Evolutionary conservation across 257 asterid species (phyloP), one percentile per base, ranked within the genome.

Genomic region (Solanum dulcamara): DNA sequence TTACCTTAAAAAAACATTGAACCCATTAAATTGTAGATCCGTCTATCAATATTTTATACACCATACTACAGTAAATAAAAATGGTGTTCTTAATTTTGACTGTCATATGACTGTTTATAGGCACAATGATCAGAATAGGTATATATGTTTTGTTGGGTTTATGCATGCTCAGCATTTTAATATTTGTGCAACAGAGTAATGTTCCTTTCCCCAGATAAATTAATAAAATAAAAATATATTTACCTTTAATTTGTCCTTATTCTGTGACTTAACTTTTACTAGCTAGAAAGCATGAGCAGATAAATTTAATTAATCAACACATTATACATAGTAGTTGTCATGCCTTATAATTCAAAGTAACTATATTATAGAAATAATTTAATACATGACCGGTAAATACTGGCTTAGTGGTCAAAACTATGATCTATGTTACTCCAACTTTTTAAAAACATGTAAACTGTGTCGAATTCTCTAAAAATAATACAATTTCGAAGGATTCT

Each of bases 131-230:
- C 28, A 30, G 46, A 59, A 59, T n/a, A n/a, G 4, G 7, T 59
- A 46, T 70, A 59, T 85, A 64, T 84, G 70, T 57, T 15, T 86
- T 85, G 84, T 71, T 57, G 90, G 84, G 32, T 53, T 32, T 67
- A 55, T 50, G 88, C 89, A 86, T 88, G 90, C 88, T 88, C 62
- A 30, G 24, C 71, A 50, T 70, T 85, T 83, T 80, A 70, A 53
- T 74, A 46, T 77, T 26, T 75, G 40, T 75, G 66, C 66, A 57
- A 10, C 30, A 22, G 66, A 30, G 28, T 9, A 57, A 57, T 57
- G 66, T 22, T 55, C 51, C 59, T 15, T 75, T 44, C 32, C 24
- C 81, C 14, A 15, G 11, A 44, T 12, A 40, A 14, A 74, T 13
- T 18, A 14, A 13, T 75, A 14, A 42, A 42, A 42, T 32, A n/a